Evolutionary conservation across 805 yeast genomes (phyloP).

Genomic region (Kluyveromyces lactis): DNA sequence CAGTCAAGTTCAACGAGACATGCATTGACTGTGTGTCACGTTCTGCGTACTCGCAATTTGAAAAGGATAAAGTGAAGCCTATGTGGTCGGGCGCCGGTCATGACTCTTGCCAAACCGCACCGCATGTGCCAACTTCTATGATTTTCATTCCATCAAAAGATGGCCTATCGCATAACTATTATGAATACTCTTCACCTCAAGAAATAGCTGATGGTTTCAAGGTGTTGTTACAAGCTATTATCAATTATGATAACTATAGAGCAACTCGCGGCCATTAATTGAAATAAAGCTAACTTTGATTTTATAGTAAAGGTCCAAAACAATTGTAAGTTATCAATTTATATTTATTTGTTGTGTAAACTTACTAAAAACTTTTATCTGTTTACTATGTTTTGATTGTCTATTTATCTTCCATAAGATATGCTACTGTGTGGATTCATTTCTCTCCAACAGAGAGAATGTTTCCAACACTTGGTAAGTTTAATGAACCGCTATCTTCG

Average conservation of each 20-base stretch:
- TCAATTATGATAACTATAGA: conserved; percentile 31
- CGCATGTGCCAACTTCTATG: conserved; percentile 61
- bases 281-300: too few relatives aligned
- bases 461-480: conserved; percentile 10
- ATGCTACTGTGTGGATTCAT: too few relatives aligned
- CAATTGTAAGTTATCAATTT: too few relatives aligned
- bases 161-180: conserved; percentile 61
- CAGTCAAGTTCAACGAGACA: conserved; percentile 46
- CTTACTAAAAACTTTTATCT: too few relatives aligned
- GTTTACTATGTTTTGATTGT: too few relatives aligned
- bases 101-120: conserved; percentile 54
- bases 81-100: conserved; percentile 70
- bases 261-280: conserved; percentile 13
- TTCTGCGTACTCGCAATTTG: conserved; percentile 43
- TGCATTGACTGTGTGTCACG: conserved; percentile 44
- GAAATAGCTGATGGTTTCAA: conserved; percentile 53
- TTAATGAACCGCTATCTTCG: conserved; percentile 28
- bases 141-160: conserved; percentile 61
- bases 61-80: conserved; percentile 34
- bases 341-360: too few relatives aligned
- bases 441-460: conserved; percentile 3
- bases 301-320: too few relatives aligned
- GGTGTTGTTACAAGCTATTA: conserved; percentile 45
- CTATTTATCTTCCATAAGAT: too few relatives aligned
- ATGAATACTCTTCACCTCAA: conserved; percentile 57